Base-by-base conservation (phyloP, 2,329 filamentous ascomycete genomes). In the Stromatinia cepivora region DNA sequence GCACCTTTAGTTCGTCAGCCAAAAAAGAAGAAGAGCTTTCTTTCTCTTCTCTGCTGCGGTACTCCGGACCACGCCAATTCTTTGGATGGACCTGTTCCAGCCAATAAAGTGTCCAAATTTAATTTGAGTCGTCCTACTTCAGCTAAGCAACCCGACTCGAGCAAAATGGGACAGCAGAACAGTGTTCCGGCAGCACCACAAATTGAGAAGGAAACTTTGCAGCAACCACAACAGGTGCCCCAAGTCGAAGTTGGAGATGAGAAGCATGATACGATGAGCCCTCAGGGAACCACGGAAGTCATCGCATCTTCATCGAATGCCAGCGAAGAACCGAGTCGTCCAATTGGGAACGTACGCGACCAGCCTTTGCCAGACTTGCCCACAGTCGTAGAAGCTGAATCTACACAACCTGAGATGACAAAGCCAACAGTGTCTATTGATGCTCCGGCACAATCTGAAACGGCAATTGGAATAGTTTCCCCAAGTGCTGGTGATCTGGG, bases 11-110 rank as follows among this genome's bases (percentile, higher is more conserved):
- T 75, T 50, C 76, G 79, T 54, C 68, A 70, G 53, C 72, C 74
- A 28, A 76, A 71, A 45, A 82, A 79, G 71, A 84, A 82, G 74
- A 81, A 81, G 73, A 76, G 79, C 10, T 76, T 81, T 48, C 79
- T 84, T 36, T 81, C 83, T 13, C 82, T 85, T 69, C 73, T 85
- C 67, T 85, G 83, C 75, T 85, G 83, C 73, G 81, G 82, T 42
- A 79, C 81, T 4, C 80, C 82, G 25, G 78, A 81, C 70, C 72
- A 77, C 72, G 76, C 73, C 62, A 78, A 77, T 70, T 76, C 77
- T n/a, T 75, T 80, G n/a, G 83, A 83, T 67, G 74, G 78, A 69
- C 75, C 79, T 48, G 74, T 81, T 45, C 82, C 82, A 52, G 78
- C 82, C 42, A 85, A 84, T 75, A 82, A 80, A 74, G 78, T 82